Evolutionary conservation across 805 yeast genomes (phyloP).

Genomic region (Blastobotrys chiropterorum): DNA sequence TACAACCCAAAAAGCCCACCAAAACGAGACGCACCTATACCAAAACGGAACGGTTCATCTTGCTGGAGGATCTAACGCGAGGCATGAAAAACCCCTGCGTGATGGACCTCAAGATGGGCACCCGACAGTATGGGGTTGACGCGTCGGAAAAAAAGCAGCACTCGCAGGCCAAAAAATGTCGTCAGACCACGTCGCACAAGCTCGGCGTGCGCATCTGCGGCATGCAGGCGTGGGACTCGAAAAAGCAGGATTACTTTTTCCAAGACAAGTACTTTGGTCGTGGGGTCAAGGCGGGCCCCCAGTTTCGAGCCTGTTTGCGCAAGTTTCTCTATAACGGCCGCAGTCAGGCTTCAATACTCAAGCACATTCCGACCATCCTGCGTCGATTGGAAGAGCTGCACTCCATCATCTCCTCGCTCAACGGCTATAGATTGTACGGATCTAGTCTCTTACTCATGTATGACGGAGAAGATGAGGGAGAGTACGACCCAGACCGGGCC

Average conservation of each 20-base stretch:
- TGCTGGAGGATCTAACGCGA: conserved; percentile 84
- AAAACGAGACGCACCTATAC: conserved; percentile 29
- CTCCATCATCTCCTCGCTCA: conserved; percentile 46
- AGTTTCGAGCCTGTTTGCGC: conserved; percentile 68
- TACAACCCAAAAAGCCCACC: background rate
- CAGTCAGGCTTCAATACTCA: conserved; percentile 48
- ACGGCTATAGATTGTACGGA: conserved; percentile 86
- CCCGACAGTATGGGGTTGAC: conserved; percentile 96
- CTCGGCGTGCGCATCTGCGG: conserved; percentile 95
- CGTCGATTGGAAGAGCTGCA: conserved; percentile 54
- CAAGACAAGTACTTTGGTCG: conserved; percentile 94
- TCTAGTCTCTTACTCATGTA: conserved; percentile 84
- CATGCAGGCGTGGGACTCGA: conserved; percentile 71
- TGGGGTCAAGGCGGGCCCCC: conserved; percentile 58
- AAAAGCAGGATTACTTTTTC: conserved; percentile 45
- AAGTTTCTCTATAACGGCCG: conserved; percentile 77
- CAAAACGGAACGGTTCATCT: conserved; percentile 70
- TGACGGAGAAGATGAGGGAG: conserved; percentile 56
- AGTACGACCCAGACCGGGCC: conserved; percentile 12
- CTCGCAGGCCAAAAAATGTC: conserved; percentile 80
- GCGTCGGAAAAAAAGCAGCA: conserved; percentile 64
- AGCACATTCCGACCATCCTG: conserved; percentile 63
- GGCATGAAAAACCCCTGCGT: conserved; percentile 85
- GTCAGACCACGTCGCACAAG: conserved; percentile 66
- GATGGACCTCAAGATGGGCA: conserved; percentile 94